Conservation (phyloP, 371 early-diverging fungal species). For the Mucor racemosus region DNA sequence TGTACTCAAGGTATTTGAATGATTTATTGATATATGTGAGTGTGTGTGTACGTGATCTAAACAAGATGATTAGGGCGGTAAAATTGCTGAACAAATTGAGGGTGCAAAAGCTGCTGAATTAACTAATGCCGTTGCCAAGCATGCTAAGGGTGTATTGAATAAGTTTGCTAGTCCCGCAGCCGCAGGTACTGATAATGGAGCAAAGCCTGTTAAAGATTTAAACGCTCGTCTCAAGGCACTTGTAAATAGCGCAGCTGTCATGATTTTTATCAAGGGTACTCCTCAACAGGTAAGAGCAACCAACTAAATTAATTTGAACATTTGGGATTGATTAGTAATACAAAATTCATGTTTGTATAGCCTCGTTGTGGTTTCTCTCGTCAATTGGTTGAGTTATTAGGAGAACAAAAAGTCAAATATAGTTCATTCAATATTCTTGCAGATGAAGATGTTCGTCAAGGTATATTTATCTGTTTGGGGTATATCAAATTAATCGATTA, state of each 20-base stretch:
- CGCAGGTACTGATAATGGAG: constrained; percentile 34
- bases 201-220: constrained; percentile 58
- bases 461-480: constrained; percentile 34
- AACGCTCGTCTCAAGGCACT: constrained; percentile 72
- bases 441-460: constrained; percentile 87
- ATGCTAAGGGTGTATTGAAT: constrained; percentile 64
- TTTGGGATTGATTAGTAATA: constrained; percentile 8
- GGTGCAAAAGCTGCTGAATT: constrained; percentile 91
- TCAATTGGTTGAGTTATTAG: constrained; percentile 71
- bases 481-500: background rate
- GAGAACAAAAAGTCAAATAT: constrained; percentile 71
- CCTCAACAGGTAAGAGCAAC: constrained; percentile 59
- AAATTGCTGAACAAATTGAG: constrained; percentile 77
- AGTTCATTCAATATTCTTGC: constrained; percentile 89
- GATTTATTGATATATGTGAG: background rate
- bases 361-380: constrained; percentile 82
- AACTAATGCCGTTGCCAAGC: constrained; percentile 71
- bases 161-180: constrained; percentile 25
- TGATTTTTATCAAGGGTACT: constrained; percentile 95
- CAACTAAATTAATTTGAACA: background rate
- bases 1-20: constrained; percentile 68
- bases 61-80: constrained; percentile 55
- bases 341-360: constrained; percentile 27
- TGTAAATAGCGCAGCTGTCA: constrained; percentile 74
- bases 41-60: background rate